Evolutionary conservation across 495 filamentous ascomycete species (phyloP), one percentile per base, ranked within the genome.

Genomic region (Penicillium malachiteum): DNA sequence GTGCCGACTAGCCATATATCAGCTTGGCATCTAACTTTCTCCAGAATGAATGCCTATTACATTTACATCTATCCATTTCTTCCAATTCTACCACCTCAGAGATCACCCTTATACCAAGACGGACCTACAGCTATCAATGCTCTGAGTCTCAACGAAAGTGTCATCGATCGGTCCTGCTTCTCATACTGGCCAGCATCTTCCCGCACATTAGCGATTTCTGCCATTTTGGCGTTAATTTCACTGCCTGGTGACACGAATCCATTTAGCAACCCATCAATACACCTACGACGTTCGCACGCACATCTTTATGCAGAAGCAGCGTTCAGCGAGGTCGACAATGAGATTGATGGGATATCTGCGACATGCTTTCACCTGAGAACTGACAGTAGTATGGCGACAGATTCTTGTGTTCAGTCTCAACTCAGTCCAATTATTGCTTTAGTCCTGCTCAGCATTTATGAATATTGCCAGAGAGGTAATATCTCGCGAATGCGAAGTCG

Each of bases 381-480:
- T 26, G 21, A 26, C 21, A 4, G 21, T 4, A 26, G 21, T 26
- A 26, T 26, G 21, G 21, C 1, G 21, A 13, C 34, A 5, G 8
- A 37, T 13, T 37, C 34, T 37, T 37, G 34, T 37, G 9, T 2
- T 3, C 34, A 13, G 12, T 37, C 34, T 10, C 8, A 13, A 37
- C 12, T 37, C 8, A 9, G 34, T 37, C 34, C 34, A 9, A 37
- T 37, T 37, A 10, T 7, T 18, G 75, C 78, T 30, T 68, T 80
- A 14, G 52, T 78, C 11, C 44, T 78, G 1, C 66, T 82, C 0
- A 76, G 75, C 54, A 64, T 75, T 0, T 82, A 80, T 54, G 79
- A 81, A 59, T 81, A 78, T 64, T 70, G 71, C 10, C 78, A 82
- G 48, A 64, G 76, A 26, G 79, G 79, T 0, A 81, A 80, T 60